These are phyloP conservation scores for Tricholomella constricta DNA, from an alignment of 768 basidiomycete species.

Conservation along the genomic window DNA sequence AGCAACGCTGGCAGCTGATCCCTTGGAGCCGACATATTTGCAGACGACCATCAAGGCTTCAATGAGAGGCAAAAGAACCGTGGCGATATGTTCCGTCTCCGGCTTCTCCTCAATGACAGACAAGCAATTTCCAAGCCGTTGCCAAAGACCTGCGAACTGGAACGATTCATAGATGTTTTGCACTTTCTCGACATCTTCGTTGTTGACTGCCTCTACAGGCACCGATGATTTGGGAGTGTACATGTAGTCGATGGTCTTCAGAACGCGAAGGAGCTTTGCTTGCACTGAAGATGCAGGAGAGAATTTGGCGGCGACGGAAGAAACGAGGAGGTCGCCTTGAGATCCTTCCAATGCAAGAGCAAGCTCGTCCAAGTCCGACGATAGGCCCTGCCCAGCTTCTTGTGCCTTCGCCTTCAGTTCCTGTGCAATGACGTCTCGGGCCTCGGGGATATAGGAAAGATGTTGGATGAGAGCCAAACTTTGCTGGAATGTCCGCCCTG, in stretches of 20 bases:
- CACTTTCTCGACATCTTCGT: constrained; percentile 76
- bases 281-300: constrained; percentile 93
- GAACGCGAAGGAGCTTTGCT: constrained; percentile 91
- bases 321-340: constrained; percentile 56
- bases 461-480: constrained; percentile 92
- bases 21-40: constrained; percentile 84
- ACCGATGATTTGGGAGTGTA: constrained; percentile 62
- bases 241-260: constrained; percentile 99
- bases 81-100: constrained; percentile 85
- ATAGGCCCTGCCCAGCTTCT: constrained; percentile 78
- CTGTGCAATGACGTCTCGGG: constrained; percentile 84
- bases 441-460: constrained; percentile 84
- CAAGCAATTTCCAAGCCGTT: constrained; percentile 86
- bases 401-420: constrained; percentile 88
- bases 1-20: constrained; percentile 40
- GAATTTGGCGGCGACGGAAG: constrained; percentile 82
- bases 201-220: constrained; percentile 36
- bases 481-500: constrained; percentile 93
- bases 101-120: constrained; percentile 77
- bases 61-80: constrained; percentile 90
- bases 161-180: constrained; percentile 90
- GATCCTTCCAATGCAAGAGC: constrained; percentile 59
- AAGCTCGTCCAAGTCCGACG: constrained; percentile 78
- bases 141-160: constrained; percentile 88
- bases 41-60: constrained; percentile 98